A percentile compares a stretch with the other conserved stretches of the same genome.
Evolutionary conservation across 352 stramenopile genomes (phyloP).

Genomic region (Pythium vanterpoolii): DNA sequence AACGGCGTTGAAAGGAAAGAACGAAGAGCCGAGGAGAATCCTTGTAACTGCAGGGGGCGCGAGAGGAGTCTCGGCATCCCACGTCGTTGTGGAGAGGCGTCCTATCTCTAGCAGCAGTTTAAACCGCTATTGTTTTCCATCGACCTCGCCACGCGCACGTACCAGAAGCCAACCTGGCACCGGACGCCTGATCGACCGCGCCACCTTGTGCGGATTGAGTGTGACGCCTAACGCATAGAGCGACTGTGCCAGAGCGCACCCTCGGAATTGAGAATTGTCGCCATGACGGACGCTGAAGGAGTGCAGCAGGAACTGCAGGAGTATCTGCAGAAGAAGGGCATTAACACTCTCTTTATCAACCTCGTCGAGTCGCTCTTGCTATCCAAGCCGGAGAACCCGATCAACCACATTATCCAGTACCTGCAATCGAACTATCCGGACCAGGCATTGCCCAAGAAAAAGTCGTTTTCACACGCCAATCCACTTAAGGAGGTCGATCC

Average conservation of each 20-base stretch:
- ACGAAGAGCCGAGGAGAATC: slow-evolving; percentile 24
- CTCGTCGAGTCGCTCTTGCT: slow-evolving; percentile 89
- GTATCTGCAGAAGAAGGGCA: slow-evolving; percentile 90
- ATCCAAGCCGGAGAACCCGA: slow-evolving; percentile 87
- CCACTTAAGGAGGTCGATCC: slow-evolving; percentile 45
- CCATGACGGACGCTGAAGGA: slow-evolving; percentile 81
- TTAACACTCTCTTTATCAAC: slow-evolving; percentile 92
- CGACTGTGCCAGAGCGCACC: not conserved
- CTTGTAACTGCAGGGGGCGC: slow-evolving; percentile 23
- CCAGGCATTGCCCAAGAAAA: slow-evolving; percentile 52
- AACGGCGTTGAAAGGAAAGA: slow-evolving; percentile 27
- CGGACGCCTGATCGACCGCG: not conserved
- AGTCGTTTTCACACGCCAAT: slow-evolving; percentile 21
- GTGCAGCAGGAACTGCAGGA: slow-evolving; percentile 91
- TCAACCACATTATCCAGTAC: slow-evolving; percentile 89
- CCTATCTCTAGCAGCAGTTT: not conserved
- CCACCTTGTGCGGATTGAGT: not conserved
- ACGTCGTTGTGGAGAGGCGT: slow-evolving; percentile 17
- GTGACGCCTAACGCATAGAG: not conserved
- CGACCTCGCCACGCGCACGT: not conserved
- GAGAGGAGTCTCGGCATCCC: slow-evolving; percentile 5
- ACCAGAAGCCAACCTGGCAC: slow-evolving; percentile 5
- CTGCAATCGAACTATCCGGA: slow-evolving; percentile 87
- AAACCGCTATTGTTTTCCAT: slow-evolving; percentile 22
- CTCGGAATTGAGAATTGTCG: not conserved